Evolutionary conservation across 225 moss, liverwort and hornwort species (phyloP).

Genomic region (Climacium dendroides): DNA sequence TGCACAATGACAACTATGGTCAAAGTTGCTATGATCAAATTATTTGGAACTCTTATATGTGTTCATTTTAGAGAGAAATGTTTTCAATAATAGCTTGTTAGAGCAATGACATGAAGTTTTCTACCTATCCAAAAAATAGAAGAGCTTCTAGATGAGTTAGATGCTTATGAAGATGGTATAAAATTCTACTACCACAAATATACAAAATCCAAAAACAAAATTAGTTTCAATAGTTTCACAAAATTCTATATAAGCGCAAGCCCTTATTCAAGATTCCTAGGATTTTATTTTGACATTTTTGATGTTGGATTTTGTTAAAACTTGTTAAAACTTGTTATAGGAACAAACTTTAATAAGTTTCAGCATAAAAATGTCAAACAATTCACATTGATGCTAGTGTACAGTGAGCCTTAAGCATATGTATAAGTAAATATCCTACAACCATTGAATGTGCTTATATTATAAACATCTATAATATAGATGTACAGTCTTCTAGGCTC

Average conservation of each 20-base stretch:
- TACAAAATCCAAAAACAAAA: neutral
- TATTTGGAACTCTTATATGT: neutral
- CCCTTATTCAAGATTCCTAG: accelerated
- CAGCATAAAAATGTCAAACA: neutral
- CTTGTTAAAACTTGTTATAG: too few relatives aligned
- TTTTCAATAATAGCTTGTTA: neutral
- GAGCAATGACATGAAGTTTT: neutral
- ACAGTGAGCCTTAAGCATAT: too few relatives aligned
- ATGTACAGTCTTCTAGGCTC: too few relatives aligned
- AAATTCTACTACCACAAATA: neutral
- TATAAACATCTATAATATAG: too few relatives aligned
- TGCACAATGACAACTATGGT: neutral
- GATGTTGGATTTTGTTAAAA: neutral
- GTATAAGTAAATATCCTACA: too few relatives aligned
- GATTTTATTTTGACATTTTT: neutral
- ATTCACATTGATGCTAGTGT: too few relatives aligned
- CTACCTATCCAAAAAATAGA: neutral
- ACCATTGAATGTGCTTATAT: too few relatives aligned
- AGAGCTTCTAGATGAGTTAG: neutral
- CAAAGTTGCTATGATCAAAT: neutral
- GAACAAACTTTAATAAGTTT: neutral
- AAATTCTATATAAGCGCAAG: neutral
- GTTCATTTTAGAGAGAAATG: neutral
- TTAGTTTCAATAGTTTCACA: neutral
- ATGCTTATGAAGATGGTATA: neutral